These are phyloP conservation scores for Ganoderma boninense DNA, from an alignment of 1,284 basidiomycete species.

Conservation along the genomic window DNA sequence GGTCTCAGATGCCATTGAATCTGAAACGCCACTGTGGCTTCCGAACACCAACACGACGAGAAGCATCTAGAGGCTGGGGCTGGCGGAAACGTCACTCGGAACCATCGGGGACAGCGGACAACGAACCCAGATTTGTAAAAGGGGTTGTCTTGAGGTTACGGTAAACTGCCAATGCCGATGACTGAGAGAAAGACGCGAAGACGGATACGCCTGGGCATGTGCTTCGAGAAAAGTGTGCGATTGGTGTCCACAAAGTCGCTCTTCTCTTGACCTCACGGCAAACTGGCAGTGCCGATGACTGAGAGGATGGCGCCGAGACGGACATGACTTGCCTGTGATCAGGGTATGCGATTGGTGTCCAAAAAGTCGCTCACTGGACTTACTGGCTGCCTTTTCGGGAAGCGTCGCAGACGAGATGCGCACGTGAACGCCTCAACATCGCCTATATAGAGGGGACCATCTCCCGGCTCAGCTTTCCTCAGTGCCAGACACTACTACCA, in stretches of 20 bases:
- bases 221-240: constrained; percentile 16
- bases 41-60: neutral
- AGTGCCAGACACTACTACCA: constrained; percentile 18
- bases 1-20: neutral
- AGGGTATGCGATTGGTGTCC: constrained; percentile 21
- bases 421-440: constrained; percentile 27
- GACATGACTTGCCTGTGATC: constrained; percentile 14
- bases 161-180: constrained; percentile 12
- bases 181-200: constrained; percentile 7
- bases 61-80: constrained; percentile 2
- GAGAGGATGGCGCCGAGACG: constrained; percentile 7
- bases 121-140: neutral
- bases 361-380: constrained; percentile 28
- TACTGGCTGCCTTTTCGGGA: constrained; percentile 24
- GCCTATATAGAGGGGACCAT: constrained; percentile 23
- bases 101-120: neutral
- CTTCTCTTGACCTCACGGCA: constrained; percentile 17
- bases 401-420: constrained; percentile 9
- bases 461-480: constrained; percentile 6
- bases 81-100: constrained; percentile 10
- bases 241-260: constrained; percentile 28
- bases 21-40: neutral
- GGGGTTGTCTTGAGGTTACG: constrained; percentile 14
- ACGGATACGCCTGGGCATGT: constrained; percentile 14
- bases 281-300: constrained; percentile 15